Percentiles rank a stretch among this genome's conserved stretches.
Evolutionary conservation across 78 protist genomes (phyloP).

Genomic region (Dictyostelium brefeldianum): DNA sequence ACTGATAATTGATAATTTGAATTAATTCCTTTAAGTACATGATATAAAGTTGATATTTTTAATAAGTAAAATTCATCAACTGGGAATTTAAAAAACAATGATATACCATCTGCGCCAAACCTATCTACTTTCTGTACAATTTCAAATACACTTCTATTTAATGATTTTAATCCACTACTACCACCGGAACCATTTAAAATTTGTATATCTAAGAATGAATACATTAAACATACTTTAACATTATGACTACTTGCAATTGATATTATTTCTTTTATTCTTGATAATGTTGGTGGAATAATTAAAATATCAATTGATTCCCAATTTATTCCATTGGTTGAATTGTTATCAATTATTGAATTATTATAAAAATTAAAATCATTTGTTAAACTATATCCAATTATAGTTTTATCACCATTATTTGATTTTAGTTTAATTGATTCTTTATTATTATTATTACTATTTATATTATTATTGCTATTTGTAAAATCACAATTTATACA

Average conservation of each 20-base stretch:
- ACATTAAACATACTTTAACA: not conserved
- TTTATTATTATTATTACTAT: not conserved
- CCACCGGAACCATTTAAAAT: not conserved
- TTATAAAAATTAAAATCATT: constrained; percentile 4
- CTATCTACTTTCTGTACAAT: too few relatives aligned
- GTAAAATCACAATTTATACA: not conserved
- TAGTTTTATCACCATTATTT: not conserved
- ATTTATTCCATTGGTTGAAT: not conserved
- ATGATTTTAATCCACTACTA: too few relatives aligned
- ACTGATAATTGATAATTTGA: not conserved
- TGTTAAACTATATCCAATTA: not conserved
- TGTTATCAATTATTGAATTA: not conserved
- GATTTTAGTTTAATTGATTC: not conserved
- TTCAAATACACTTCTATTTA: too few relatives aligned
- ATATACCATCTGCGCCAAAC: not conserved
- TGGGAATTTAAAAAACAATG: not conserved
- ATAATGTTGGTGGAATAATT: not conserved
- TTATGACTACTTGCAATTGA: not conserved
- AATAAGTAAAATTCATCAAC: not conserved
- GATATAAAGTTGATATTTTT: not conserved
- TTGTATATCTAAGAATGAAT: not conserved
- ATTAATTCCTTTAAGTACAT: not conserved
- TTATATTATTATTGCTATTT: not conserved
- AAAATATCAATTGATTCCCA: constrained; percentile 19
- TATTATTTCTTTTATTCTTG: not conserved